phyloP scores from a whole-genome alignment of 768 basidiomycete genomes.

The Paxillus involutus region DNA sequence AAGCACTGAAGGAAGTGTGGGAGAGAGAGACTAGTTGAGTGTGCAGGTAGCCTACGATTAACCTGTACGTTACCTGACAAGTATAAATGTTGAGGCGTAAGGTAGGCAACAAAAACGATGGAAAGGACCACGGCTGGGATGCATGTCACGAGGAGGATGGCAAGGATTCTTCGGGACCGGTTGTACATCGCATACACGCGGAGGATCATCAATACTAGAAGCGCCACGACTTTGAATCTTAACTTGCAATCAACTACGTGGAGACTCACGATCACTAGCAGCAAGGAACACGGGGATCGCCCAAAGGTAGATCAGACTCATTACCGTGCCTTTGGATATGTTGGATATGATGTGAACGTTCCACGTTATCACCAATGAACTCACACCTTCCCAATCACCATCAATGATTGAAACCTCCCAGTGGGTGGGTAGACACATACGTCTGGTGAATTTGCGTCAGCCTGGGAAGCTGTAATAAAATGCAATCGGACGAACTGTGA shows the following conservation, averaged over 20 bases:
- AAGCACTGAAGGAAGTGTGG: background rate
- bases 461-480: too few species aligned
- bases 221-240: background rate
- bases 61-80: constrained; percentile 3
- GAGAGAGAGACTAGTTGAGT: background rate
- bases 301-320: constrained; percentile 5
- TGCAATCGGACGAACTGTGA: background rate
- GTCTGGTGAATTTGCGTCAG: background rate
- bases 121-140: background rate
- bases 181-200: constrained; percentile 15
- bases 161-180: constrained; percentile 3
- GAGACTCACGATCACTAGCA: constrained; percentile 13
- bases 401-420: background rate
- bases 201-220: constrained; percentile 19
- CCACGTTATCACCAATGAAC: background rate
- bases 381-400: constrained; percentile 7
- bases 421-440: background rate
- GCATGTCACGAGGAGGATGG: constrained; percentile 3
- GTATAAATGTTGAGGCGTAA: background rate
- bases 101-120: background rate
- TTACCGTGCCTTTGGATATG: constrained; percentile 4
- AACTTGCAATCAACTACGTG: background rate
- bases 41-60: too few species aligned
- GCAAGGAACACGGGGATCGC: constrained; percentile 10
- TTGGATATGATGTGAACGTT: background rate